Evolutionary conservation across 148 eudicot genomes (phyloP).

Genomic region (Oxyria digyna): DNA sequence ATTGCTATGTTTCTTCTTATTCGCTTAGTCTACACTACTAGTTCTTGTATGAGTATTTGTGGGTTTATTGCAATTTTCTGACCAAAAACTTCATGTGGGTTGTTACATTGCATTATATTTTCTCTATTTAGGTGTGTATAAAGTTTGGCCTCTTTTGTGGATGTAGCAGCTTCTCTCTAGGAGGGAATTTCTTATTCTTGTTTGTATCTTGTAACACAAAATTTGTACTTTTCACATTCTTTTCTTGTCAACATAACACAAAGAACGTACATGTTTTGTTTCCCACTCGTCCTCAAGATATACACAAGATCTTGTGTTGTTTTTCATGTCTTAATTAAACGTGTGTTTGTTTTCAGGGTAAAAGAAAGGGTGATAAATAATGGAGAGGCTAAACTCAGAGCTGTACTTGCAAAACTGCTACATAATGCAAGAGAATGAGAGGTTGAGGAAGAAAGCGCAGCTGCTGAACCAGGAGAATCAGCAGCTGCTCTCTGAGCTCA

Average conservation of each 20-base stretch:
- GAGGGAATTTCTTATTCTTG: neutral
- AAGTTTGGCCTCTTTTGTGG: neutral
- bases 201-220: neutral
- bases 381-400: conserved; percentile 86
- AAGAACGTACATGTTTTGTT: neutral
- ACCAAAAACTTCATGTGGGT: neutral
- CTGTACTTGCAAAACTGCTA: conserved; percentile 75
- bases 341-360: neutral
- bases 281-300: neutral
- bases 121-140: neutral
- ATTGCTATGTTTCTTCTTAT: conserved; percentile 12
- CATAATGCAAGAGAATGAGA: conserved; percentile 89
- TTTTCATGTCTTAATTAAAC: too few relatives aligned
- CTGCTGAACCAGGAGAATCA: conserved; percentile 73
- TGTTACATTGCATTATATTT: neutral
- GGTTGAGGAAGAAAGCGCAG: conserved; percentile 70
- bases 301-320: neutral
- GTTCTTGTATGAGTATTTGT: neutral
- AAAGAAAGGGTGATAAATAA: conserved; percentile 5
- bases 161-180: neutral
- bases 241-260: conserved; percentile 15
- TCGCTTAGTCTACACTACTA: conserved; percentile 12
- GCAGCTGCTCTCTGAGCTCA: conserved; percentile 56
- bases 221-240: conserved; percentile 12
- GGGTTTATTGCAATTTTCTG: neutral